Percentiles rank a stretch among this genome's conserved stretches.
phyloP scores from a whole-genome alignment of 371 early-diverging fungal genomes.

The Fennellomyces sp. region DNA sequence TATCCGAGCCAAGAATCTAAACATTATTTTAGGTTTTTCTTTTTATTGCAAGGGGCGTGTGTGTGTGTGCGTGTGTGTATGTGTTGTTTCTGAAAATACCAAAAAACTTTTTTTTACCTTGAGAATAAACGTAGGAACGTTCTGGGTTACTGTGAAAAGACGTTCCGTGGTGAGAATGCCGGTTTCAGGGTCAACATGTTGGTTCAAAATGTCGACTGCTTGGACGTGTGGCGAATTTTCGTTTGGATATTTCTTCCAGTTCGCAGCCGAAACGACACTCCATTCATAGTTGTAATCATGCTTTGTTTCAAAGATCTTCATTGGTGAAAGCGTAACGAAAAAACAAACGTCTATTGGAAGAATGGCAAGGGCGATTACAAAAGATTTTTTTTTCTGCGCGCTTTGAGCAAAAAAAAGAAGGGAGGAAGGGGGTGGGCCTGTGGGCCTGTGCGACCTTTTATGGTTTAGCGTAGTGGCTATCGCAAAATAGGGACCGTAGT shows the following conservation, averaged over 20 bases:
- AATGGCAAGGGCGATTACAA: too few species aligned
- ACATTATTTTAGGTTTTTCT: too few species aligned
- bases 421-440: too few species aligned
- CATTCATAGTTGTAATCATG: constrained; percentile 80
- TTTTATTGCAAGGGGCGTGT: too few species aligned
- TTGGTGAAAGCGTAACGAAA: too few species aligned
- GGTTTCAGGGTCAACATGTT: constrained; percentile 79
- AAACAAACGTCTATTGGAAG: too few species aligned
- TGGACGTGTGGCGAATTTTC: constrained; percentile 88
- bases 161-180: constrained; percentile 90
- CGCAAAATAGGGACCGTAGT: too few species aligned
- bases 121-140: constrained; percentile 74
- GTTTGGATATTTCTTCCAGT: constrained; percentile 98
- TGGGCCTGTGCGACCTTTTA: too few species aligned
- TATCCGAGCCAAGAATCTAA: constrained; percentile 66
- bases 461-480: too few species aligned
- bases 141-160: constrained; percentile 86
- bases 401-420: too few species aligned
- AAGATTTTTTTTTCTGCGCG: too few species aligned
- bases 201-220: constrained; percentile 86
- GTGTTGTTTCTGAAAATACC: background rate
- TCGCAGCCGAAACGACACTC: constrained; percentile 86
- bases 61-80: background rate
- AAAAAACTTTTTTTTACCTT: constrained; percentile 54
- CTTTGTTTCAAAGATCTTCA: constrained; percentile 80